Conservation (phyloP, 2,329 filamentous ascomycete genomes). For the Lachnellula hyalina region DNA sequence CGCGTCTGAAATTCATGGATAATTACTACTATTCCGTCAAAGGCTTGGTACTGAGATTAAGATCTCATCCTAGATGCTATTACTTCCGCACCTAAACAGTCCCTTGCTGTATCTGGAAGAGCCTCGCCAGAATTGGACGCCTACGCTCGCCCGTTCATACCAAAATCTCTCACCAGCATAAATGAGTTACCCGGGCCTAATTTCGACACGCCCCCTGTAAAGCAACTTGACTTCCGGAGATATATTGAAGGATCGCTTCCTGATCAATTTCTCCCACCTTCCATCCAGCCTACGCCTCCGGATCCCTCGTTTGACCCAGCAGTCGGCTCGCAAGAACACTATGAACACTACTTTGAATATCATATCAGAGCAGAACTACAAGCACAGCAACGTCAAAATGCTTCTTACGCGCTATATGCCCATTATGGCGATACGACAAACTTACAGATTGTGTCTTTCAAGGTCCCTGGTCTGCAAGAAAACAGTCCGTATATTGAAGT, state of each 20-base stretch:
- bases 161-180: constrained; percentile 11
- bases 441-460: constrained; percentile 1
- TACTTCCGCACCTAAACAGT: too few relatives aligned
- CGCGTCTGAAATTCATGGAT: too few relatives aligned
- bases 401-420: constrained; percentile 12
- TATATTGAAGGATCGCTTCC: too few relatives aligned
- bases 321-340: background rate
- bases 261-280: too few relatives aligned
- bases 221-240: constrained; percentile 4
- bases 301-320: background rate
- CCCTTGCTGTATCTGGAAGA: background rate
- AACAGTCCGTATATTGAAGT: constrained; percentile 19
- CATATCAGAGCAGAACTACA: constrained; percentile 10
- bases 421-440: background rate
- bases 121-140: constrained; percentile 6
- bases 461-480: constrained; percentile 16
- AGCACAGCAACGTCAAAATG: constrained; percentile 12
- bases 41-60: too few relatives aligned
- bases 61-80: too few relatives aligned
- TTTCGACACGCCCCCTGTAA: constrained; percentile 8
- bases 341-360: constrained; percentile 6
- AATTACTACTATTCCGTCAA: too few relatives aligned
- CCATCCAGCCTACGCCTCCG: too few relatives aligned
- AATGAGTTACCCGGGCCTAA: constrained; percentile 7
- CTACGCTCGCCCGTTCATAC: constrained; percentile 16